phyloP scores from a whole-genome alignment of 208 protist species.

The Trypanosoma rangeli region DNA sequence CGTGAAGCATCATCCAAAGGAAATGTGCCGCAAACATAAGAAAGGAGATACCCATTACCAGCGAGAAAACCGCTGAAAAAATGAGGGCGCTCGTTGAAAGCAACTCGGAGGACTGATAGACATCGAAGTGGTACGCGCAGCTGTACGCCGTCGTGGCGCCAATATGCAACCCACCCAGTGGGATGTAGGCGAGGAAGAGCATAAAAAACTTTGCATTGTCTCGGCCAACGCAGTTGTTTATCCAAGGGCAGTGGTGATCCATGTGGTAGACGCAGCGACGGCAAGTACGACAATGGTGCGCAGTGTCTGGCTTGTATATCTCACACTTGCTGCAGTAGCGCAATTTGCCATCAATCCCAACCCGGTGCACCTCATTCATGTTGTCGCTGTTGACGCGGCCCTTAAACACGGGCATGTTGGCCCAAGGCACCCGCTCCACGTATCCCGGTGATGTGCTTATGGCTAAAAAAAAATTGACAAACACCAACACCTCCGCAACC shows the following conservation, averaged over 20 bases:
- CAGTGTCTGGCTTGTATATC: conserved; percentile 70
- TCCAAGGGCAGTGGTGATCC: conserved; percentile 83
- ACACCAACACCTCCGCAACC: conserved; percentile 56
- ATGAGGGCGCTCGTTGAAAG: conserved; percentile 25
- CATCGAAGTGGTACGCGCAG: conserved; percentile 39
- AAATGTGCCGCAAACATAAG: conserved; percentile 47
- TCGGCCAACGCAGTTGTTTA: conserved; percentile 76
- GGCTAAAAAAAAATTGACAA: conserved; percentile 42
- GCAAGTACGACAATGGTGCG: conserved; percentile 83
- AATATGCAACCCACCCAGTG: conserved; percentile 71
- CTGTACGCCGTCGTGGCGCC: conserved; percentile 48
- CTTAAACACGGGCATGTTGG: conserved; percentile 25
- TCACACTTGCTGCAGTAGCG: conserved; percentile 26
- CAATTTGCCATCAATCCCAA: conserved; percentile 29
- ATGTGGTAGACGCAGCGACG: conserved; percentile 64
- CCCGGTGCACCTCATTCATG: conserved; percentile 34
- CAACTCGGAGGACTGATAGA: not conserved
- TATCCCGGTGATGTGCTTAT: conserved; percentile 36
- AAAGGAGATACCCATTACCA: conserved; percentile 52
- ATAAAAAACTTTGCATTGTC: conserved; percentile 84
- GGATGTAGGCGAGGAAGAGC: conserved; percentile 55
- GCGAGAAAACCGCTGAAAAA: conserved; percentile 44
- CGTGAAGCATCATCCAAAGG: conserved; percentile 44
- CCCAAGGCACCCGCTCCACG: conserved; percentile 38
- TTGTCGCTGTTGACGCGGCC: conserved; percentile 29